Evolutionary conservation across 2,329 filamentous ascomycete species (phyloP).

Genomic region (Curvularia spicifera): DNA sequence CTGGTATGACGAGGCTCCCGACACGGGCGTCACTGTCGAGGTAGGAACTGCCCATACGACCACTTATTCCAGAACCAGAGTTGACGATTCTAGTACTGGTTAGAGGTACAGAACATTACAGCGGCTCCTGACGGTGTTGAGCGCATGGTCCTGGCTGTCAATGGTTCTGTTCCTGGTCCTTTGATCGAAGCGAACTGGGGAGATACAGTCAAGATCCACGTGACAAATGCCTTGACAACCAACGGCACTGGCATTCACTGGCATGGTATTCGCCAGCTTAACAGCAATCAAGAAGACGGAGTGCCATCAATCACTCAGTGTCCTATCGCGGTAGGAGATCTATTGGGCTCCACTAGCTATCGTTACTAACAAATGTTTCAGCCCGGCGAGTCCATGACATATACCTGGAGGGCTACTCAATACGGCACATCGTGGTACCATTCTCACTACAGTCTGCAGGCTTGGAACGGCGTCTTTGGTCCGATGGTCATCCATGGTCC

Average conservation of each 20-base stretch:
- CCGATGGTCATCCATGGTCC: conserved; percentile 29
- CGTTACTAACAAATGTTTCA: too few relatives aligned
- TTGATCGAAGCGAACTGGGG: conserved; percentile 32
- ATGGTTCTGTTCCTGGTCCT: conserved; percentile 31
- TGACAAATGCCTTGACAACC: not conserved
- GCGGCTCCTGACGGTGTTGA: not conserved
- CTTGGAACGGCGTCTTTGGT: conserved; percentile 36
- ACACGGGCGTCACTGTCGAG: too few relatives aligned
- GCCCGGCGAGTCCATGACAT: conserved; percentile 9
- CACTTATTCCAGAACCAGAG: not conserved
- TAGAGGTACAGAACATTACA: not conserved
- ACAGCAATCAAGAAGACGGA: conserved; percentile 40
- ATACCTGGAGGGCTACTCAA: conserved; percentile 33
- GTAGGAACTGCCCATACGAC: too few relatives aligned
- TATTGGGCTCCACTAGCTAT: too few relatives aligned
- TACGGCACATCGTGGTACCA: conserved; percentile 39
- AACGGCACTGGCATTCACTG: conserved; percentile 43
- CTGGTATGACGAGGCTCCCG: not conserved
- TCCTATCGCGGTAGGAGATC: conserved; percentile 49
- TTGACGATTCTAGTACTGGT: not conserved
- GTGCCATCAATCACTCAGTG: conserved; percentile 52
- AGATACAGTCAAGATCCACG: conserved; percentile 20
- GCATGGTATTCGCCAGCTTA: too few relatives aligned
- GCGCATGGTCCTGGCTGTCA: conserved; percentile 10
- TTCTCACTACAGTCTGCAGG: conserved; percentile 46